Percentiles rank a stretch among this genome's conserved stretches.
Conservation (phyloP, 805 yeast species). For the Spathaspora passalidarum region DNA sequence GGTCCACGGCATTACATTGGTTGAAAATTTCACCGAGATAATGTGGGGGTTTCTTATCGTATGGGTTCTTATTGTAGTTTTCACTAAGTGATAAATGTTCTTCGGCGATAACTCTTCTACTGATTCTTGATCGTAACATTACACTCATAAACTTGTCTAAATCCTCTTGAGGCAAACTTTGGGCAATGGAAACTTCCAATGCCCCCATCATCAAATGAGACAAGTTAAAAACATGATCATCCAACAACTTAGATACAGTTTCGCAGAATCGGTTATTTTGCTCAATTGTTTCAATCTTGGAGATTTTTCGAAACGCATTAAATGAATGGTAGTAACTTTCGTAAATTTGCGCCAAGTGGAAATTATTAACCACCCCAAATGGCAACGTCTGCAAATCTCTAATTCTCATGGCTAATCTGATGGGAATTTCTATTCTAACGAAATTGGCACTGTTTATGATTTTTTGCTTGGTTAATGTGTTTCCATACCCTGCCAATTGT, state of each 20-base stretch:
- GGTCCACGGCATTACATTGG: conserved; percentile 69
- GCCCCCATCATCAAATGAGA: conserved; percentile 95
- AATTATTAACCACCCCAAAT: conserved; percentile 78
- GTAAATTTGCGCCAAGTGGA: conserved; percentile 82
- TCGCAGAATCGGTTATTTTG: conserved; percentile 76
- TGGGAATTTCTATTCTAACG: conserved; percentile 80
- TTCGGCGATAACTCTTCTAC: conserved; percentile 86
- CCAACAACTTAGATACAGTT: conserved; percentile 60
- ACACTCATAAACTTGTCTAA: conserved; percentile 75
- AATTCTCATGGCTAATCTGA: conserved; percentile 77
- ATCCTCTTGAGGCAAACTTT: conserved; percentile 54
- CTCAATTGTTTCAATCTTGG: conserved; percentile 61
- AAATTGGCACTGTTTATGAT: conserved; percentile 82
- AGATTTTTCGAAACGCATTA: conserved; percentile 75
- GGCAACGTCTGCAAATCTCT: conserved; percentile 80
- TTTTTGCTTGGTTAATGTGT: conserved; percentile 70
- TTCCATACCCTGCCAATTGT: conserved; percentile 88
- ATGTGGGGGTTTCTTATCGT: conserved; percentile 49
- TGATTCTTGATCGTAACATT: conserved; percentile 79
- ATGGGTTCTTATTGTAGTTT: conserved; percentile 50
- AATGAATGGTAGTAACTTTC: conserved; percentile 87
- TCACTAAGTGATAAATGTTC: conserved; percentile 82
- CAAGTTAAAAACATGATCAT: conserved; percentile 75
- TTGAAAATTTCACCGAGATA: conserved; percentile 78
- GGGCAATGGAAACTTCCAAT: conserved; percentile 66